Evolutionary conservation across 768 basidiomycete species (phyloP).

Genomic region (Pulveroboletus sp.): DNA sequence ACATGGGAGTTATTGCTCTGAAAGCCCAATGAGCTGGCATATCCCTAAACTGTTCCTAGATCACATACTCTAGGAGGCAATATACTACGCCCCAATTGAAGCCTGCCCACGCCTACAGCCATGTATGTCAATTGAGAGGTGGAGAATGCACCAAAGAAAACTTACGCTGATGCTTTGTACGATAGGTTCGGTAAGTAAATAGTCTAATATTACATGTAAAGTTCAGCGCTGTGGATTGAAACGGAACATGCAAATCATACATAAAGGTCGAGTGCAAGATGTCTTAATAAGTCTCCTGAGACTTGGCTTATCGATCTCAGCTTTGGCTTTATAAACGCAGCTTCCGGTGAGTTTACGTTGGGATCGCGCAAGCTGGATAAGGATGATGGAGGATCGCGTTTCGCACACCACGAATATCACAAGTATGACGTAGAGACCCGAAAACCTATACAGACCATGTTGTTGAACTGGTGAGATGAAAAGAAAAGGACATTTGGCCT

Average conservation of each 20-base stretch:
- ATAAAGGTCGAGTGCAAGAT: conserved; percentile 63
- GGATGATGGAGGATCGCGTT: conserved; percentile 66
- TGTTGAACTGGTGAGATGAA: too few relatives aligned
- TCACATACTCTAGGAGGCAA: conserved; percentile 52
- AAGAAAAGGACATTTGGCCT: neutral
- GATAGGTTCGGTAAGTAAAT: conserved; percentile 50
- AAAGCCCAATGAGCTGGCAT: neutral
- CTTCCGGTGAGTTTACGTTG: conserved; percentile 65
- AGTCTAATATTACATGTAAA: conserved; percentile 9
- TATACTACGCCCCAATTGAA: conserved; percentile 75
- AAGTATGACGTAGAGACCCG: conserved; percentile 44
- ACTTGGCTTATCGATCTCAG: conserved; percentile 56
- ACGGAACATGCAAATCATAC: conserved; percentile 37
- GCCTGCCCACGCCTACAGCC: conserved; percentile 48
- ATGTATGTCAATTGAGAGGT: neutral
- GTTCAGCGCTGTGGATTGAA: neutral
- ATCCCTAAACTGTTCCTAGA: neutral
- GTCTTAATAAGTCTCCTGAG: conserved; percentile 56
- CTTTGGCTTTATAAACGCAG: conserved; percentile 50
- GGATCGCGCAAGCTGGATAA: conserved; percentile 59
- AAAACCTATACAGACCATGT: conserved; percentile 37
- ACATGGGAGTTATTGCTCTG: conserved; percentile 54
- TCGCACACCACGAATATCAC: conserved; percentile 59
- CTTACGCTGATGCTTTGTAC: conserved; percentile 68
- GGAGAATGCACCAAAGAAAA: neutral